Conservation (phyloP, 495 filamentous ascomycete genomes). For the Evansstolkia leycettana region DNA sequence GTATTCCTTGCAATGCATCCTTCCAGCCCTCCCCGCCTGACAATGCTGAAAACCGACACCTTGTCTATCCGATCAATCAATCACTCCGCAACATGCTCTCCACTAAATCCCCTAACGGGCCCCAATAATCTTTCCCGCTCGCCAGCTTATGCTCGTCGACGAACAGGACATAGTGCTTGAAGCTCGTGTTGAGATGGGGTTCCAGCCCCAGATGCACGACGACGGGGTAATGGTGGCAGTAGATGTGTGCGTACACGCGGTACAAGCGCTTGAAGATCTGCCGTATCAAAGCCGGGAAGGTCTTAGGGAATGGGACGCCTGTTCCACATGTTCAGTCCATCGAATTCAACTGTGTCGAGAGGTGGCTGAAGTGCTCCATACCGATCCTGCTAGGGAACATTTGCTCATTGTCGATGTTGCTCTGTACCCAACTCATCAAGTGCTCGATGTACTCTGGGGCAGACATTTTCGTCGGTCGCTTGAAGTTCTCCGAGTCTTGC, state of each 20-base stretch:
- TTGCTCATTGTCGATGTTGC: slow-evolving; percentile 88
- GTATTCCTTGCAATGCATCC: not conserved
- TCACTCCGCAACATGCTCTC: slow-evolving; percentile 95
- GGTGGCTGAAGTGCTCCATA: slow-evolving; percentile 22
- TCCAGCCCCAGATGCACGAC: slow-evolving; percentile 90
- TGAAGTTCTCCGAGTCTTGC: slow-evolving; percentile 90
- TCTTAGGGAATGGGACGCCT: slow-evolving; percentile 94
- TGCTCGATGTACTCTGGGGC: slow-evolving; percentile 96
- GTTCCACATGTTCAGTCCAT: slow-evolving; percentile 3
- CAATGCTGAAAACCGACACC: not conserved
- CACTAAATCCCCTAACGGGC: slow-evolving; percentile 89
- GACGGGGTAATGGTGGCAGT: slow-evolving; percentile 98
- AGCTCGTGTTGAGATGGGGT: slow-evolving; percentile 95
- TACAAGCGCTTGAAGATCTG: slow-evolving; percentile 98
- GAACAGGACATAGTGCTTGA: slow-evolving; percentile 98
- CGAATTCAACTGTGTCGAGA: not conserved
- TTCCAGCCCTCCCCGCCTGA: not conserved
- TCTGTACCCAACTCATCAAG: slow-evolving; percentile 91
- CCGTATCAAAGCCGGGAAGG: slow-evolving; percentile 72
- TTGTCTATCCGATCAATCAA: slow-evolving; percentile 24
- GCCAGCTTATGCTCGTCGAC: slow-evolving; percentile 85
- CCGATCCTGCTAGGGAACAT: slow-evolving; percentile 89
- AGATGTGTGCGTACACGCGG: slow-evolving; percentile 97
- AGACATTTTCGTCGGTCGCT: slow-evolving; percentile 94
- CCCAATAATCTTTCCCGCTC: slow-evolving; percentile 94